Percentiles rank a stretch among this genome's conserved stretches.
Conservation (phyloP, 2,329 filamentous ascomycete species). For the Ophiostoma quercus region DNA sequence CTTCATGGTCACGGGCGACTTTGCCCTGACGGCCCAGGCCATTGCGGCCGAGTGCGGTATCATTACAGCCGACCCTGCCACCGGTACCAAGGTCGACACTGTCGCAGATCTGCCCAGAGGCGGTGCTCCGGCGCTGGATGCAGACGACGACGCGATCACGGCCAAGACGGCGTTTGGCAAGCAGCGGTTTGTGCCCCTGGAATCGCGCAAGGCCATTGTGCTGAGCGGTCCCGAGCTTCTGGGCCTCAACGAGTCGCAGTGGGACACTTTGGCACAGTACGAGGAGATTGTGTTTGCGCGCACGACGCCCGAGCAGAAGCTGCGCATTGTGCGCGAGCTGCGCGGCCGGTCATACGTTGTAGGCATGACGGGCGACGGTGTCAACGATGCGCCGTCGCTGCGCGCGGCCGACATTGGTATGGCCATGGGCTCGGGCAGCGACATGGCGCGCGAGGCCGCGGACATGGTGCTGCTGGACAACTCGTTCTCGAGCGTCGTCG, state of each 20-base stretch:
- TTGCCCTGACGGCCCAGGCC: slow-evolving; percentile 66
- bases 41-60: slow-evolving; percentile 70
- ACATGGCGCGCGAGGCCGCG: slow-evolving; percentile 75
- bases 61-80: slow-evolving; percentile 42
- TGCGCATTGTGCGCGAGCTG: slow-evolving; percentile 72
- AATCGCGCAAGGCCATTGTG: slow-evolving; percentile 49
- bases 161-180: slow-evolving; percentile 21
- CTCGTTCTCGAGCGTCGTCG: slow-evolving; percentile 64
- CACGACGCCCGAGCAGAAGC: slow-evolving; percentile 73
- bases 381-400: slow-evolving; percentile 79
- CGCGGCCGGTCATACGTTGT: slow-evolving; percentile 61
- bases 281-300: slow-evolving; percentile 70
- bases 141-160: slow-evolving; percentile 28
- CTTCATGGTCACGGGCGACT: slow-evolving; percentile 79
- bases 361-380: slow-evolving; percentile 81
- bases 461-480: slow-evolving; percentile 72
- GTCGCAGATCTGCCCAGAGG: slow-evolving; percentile 40
- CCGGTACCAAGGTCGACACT: slow-evolving; percentile 47
- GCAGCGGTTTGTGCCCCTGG: slow-evolving; percentile 13
- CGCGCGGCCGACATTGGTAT: slow-evolving; percentile 78
- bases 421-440: slow-evolving; percentile 72
- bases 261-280: slow-evolving; percentile 59
- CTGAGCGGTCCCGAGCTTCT: slow-evolving; percentile 62
- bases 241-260: slow-evolving; percentile 61
- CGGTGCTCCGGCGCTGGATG: slow-evolving; percentile 20